Base-by-base conservation (phyloP, 2,329 filamentous ascomycete genomes). In the Epichloe bromicola region DNA sequence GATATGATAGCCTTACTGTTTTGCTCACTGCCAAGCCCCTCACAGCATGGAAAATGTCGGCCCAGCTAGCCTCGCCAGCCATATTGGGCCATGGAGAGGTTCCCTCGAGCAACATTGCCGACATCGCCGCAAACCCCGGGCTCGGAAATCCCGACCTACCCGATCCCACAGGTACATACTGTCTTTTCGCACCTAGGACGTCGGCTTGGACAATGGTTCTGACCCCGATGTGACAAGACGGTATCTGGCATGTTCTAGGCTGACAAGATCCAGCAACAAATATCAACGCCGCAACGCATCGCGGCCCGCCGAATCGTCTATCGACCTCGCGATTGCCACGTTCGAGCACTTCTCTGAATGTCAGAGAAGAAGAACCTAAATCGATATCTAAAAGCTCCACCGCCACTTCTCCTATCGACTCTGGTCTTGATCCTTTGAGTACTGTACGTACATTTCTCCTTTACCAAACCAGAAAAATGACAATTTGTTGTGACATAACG, bases 261-360 rank as follows among this genome's bases (percentile, higher is more conserved):
- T 52, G 26, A 53, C 48, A 39, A 36, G 23, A 34, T 40, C 40
- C 37, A 54, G 53, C 47, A 40, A 49, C 43, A 47, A 49, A 50
- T 30, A 47, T 5, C 23, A 48, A 51, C 45, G 42, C 43, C 50
- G 40, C 49, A 37, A 46, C 38, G 30, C 55, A 53, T 15, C 39
- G 52, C 14, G 52, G 52, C 26, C 51, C 55, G 33, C 52, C 56
- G 46, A 52, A 45, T 44, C 54, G 53, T 34, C 51, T 54, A 7
- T 53, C 58, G 33, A 58, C 55, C n/a, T 44, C 59, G 50, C 60
- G 62, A 50, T 48, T 62, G 23, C 59, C 64, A 60, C 78, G 84
- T 58, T 85, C 82, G 50, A 84, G 80, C 60, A 83, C 82, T 59
- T 81, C 80, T 45, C 65, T 65, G 54, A 61, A 60, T 60, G 59